Percentiles rank a stretch among this genome's conserved stretches.
Evolutionary conservation across 768 basidiomycete genomes (phyloP).

Genomic region (Rossbeevera mucosa): DNA sequence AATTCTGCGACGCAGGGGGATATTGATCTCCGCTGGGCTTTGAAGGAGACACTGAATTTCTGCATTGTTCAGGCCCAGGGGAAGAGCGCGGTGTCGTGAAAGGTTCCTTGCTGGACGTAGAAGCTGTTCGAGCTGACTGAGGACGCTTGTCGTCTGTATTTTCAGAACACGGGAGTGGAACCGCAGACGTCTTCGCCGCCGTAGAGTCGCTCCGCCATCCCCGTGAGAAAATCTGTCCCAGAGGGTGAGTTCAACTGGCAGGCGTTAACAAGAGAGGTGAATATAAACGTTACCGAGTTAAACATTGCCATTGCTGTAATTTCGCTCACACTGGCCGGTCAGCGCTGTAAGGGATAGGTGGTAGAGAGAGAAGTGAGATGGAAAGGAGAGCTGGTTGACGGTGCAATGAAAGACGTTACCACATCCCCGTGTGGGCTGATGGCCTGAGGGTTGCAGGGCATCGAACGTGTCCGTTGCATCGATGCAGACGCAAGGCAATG

Average conservation of each 20-base stretch:
- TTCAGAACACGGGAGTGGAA: not conserved
- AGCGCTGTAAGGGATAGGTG: too few species aligned
- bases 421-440: not conserved
- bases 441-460: not conserved
- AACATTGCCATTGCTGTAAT: not conserved
- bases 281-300: not conserved
- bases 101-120: not conserved
- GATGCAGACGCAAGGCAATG: not conserved
- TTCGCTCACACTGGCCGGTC: not conserved
- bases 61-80: not conserved
- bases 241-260: not conserved
- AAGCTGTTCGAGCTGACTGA: not conserved
- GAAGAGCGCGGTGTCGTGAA: not conserved
- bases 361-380: not conserved
- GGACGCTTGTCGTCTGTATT: not conserved
- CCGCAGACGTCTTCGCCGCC: not conserved
- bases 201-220: not conserved
- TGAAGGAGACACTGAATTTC: too few species aligned
- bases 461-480: not conserved
- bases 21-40: too few species aligned
- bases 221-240: not conserved
- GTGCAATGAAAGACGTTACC: not conserved
- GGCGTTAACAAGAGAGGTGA: not conserved
- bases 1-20: too few species aligned
- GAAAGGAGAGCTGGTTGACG: not conserved